Conservation (phyloP, 129 eudicot species). For the Oenanthe sinensis region DNA sequence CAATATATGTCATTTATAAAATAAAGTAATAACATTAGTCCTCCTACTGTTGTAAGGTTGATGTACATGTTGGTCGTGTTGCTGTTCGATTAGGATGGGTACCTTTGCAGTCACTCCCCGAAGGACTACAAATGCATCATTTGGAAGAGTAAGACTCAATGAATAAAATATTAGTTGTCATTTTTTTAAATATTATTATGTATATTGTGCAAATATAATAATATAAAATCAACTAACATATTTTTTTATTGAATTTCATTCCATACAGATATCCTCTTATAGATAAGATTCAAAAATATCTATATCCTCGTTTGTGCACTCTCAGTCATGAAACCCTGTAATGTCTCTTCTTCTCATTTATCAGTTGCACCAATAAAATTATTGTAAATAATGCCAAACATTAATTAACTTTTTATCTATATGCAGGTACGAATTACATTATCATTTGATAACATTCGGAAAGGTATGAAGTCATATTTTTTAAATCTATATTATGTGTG, state of each 20-base stretch:
- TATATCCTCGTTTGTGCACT: constrained; percentile 1
- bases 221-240: neutral
- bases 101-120: constrained; percentile 62
- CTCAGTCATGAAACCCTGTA: neutral
- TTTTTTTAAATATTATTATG: neutral
- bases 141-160: constrained; percentile 42
- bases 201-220: neutral
- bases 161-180: neutral
- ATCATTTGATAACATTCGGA: neutral
- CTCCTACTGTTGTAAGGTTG: constrained; percentile 41
- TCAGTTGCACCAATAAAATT: neutral
- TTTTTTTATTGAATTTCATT: neutral
- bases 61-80: constrained; percentile 63
- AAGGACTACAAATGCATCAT: constrained; percentile 42
- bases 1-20: neutral
- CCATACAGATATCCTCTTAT: neutral
- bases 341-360: neutral
- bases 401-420: neutral
- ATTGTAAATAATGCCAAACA: neutral
- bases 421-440: neutral
- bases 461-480: neutral
- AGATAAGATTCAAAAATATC: neutral
- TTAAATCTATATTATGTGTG: neutral
- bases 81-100: constrained; percentile 86
- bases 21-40: neutral